Base-by-base conservation (phyloP, 2,329 filamentous ascomycete species). In the Trichoderma sp. region DNA sequence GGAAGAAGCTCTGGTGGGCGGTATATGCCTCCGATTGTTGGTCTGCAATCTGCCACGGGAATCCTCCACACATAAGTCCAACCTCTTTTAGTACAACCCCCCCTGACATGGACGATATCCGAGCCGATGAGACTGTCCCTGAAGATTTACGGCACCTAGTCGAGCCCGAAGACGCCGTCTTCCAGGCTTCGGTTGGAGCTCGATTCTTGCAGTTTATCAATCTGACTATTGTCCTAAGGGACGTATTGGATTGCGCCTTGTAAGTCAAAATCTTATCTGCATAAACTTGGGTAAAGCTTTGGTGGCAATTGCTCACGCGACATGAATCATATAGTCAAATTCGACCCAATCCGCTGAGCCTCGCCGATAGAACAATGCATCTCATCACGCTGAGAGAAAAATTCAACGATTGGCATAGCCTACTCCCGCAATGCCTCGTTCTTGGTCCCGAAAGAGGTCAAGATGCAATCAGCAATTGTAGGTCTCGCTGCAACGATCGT, bases 1-100 rank as follows among this genome's bases (percentile, higher is more conserved):
- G 81, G 7, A 80, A 75, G 69, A 82, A 81, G 70, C 71, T 84
- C 4, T 84, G 81, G 81, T 84, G 82, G 82, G 80, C 79, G 0
- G 77, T 77, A 0, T 82, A 79, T 53, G 70, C 78, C 4, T 76
- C 78, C 0, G 82, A 84, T 65, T 77, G 77, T 32, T 84, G 82
- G 82, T 79, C 81, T 1, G 77, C 81, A 1, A 76, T 83, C 32
- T 80, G 79, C 42, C 81, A 84, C 67, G 82, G 82, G 0, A 83
- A 83, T 57, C 81, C 82, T 4, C 80, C 81, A 2, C 81, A 83
- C 69, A 80, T 84, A 29, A 76, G 76, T 57, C 69, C 70, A 3
- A 75, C 74, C 3, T 80, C 81, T 0, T 84, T 80, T 64, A 79
- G 78, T 56, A 84, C 82, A 0, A 67, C 74, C 0, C 71, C 75